phyloP scores from a whole-genome alignment of 2,329 filamentous ascomycete genomes.

The Escovopsis weberi region DNA sequence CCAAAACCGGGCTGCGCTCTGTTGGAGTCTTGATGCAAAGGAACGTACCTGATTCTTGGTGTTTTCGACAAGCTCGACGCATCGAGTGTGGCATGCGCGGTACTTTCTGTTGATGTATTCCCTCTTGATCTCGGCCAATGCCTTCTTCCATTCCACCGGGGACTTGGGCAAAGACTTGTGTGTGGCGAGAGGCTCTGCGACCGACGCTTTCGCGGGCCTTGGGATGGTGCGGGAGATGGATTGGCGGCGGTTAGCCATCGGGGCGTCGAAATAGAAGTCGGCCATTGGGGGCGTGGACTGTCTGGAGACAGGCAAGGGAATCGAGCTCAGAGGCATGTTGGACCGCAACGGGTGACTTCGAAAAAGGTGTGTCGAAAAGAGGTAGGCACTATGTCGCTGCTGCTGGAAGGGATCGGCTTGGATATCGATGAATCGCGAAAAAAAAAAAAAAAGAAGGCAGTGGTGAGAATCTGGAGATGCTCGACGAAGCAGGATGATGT shows the following conservation, averaged over 20 bases:
- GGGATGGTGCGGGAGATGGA: not conserved
- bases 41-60: slow-evolving; percentile 29
- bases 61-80: slow-evolving; percentile 36
- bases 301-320: not conserved
- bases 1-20: too few relatives aligned
- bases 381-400: too few relatives aligned
- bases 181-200: slow-evolving; percentile 9
- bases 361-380: too few relatives aligned
- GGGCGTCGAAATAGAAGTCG: not conserved
- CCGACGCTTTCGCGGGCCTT: not conserved
- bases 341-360: too few relatives aligned
- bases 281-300: not conserved
- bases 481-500: too few relatives aligned
- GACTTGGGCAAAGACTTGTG: slow-evolving; percentile 26
- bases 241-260: not conserved
- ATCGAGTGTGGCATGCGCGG: slow-evolving; percentile 37
- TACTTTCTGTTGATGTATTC: slow-evolving; percentile 37
- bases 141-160: slow-evolving; percentile 33
- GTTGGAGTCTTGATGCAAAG: not conserved
- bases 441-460: too few relatives aligned
- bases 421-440: not conserved
- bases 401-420: not conserved
- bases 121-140: slow-evolving; percentile 38
- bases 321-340: not conserved
- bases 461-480: too few relatives aligned